phyloP scores from a whole-genome alignment of 495 filamentous ascomycete genomes.

The Clohesyomyces aquaticus region DNA sequence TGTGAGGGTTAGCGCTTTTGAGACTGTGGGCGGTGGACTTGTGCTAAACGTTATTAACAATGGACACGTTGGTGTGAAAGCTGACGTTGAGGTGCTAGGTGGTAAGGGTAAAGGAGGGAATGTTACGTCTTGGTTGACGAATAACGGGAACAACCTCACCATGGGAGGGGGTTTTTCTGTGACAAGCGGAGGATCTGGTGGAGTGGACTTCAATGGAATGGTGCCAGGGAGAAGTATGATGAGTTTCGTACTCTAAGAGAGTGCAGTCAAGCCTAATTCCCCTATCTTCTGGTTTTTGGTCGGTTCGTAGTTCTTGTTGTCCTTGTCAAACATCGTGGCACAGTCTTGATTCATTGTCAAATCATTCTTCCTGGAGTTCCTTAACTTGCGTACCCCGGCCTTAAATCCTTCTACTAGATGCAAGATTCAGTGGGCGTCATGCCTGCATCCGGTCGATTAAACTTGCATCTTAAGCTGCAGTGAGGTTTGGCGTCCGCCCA shows the following conservation, averaged over 20 bases:
- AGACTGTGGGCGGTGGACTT: constrained; percentile 53
- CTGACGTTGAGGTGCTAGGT: constrained; percentile 2
- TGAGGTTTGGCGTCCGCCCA: too few relatives aligned
- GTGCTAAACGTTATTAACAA: constrained; percentile 55
- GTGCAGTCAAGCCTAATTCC: too few relatives aligned
- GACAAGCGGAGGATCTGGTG: background rate
- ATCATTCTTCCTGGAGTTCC: too few relatives aligned
- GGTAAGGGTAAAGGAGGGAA: background rate
- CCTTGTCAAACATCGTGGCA: too few relatives aligned
- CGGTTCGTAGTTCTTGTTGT: too few relatives aligned
- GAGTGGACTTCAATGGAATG: background rate
- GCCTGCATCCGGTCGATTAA: too few relatives aligned
- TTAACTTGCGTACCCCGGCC: too few relatives aligned
- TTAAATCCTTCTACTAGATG: too few relatives aligned
- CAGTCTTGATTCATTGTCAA: too few relatives aligned
- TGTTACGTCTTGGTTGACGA: constrained; percentile 15
- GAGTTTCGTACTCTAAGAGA: constrained; percentile 14
- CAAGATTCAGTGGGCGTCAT: too few relatives aligned
- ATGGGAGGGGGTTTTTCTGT: background rate
- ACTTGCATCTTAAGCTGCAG: too few relatives aligned
- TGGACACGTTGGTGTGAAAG: constrained; percentile 27
- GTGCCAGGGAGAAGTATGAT: constrained; percentile 17
- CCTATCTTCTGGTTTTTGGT: too few relatives aligned
- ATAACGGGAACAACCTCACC: constrained; percentile 19
- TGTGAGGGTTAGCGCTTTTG: constrained; percentile 53